phyloP scores from a whole-genome alignment of 805 yeast species.

The Hanseniaspora thailandica region DNA sequence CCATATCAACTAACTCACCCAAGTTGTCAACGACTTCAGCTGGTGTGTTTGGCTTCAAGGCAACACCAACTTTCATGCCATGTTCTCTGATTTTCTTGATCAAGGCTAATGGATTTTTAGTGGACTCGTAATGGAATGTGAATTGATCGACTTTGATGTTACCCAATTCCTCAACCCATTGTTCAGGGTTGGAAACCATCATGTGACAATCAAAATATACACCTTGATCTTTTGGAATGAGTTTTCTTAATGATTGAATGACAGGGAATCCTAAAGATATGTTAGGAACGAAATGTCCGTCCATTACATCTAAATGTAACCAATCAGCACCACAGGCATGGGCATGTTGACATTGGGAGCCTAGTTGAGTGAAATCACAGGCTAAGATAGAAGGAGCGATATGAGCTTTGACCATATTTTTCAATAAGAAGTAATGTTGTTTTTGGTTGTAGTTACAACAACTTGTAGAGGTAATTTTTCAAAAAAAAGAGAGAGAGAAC shows the following conservation, averaged over 20 bases:
- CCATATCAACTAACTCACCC: conserved; percentile 77
- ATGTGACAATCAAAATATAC: conserved; percentile 87
- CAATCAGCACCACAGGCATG: conserved; percentile 80
- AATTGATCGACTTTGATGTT: conserved; percentile 91
- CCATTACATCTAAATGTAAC: conserved; percentile 98
- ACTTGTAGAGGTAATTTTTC: too few relatives aligned
- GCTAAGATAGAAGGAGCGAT: conserved; percentile 94
- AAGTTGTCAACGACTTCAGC: conserved; percentile 69
- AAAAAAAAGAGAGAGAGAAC: too few relatives aligned
- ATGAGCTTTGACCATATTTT: conserved; percentile 73
- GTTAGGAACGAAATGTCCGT: conserved; percentile 96
- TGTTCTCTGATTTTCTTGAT: conserved; percentile 61
- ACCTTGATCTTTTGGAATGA: conserved; percentile 49
- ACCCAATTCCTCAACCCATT: conserved; percentile 88
- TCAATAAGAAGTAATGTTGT: too few relatives aligned
- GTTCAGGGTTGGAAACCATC: conserved; percentile 90
- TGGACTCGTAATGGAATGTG: conserved; percentile 91
- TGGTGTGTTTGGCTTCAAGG: conserved; percentile 85
- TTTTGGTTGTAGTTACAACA: too few relatives aligned
- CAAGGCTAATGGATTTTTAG: conserved; percentile 61
- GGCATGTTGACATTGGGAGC: conserved; percentile 73
- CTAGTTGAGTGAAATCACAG: conserved; percentile 80
- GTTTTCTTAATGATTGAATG: conserved; percentile 61
- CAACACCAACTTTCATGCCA: conserved; percentile 91
- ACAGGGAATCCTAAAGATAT: conserved; percentile 89